Evolutionary conservation across 23 red algal species (phyloP).

Genomic region (Cyanidiococcus yangmingshanensis): DNA sequence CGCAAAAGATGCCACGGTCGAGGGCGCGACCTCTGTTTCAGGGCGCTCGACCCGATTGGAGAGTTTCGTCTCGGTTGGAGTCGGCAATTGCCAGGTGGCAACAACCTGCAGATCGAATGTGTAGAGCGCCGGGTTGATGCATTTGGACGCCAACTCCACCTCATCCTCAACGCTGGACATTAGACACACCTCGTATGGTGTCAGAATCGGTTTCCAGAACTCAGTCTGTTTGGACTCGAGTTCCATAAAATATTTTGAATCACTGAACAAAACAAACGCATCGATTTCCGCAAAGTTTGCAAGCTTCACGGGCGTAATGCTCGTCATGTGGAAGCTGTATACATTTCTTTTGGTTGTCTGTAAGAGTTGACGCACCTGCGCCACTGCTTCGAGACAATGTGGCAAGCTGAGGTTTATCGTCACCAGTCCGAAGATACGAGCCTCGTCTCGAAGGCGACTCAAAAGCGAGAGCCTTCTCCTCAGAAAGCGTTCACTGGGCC

Average conservation of each 20-base stretch:
- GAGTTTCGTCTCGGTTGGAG: not conserved
- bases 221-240: slow-evolving; percentile 31
- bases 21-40: not conserved
- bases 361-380: slow-evolving; percentile 34
- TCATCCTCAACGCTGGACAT: slow-evolving; percentile 37
- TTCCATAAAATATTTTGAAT: slow-evolving; percentile 26
- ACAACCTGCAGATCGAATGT: slow-evolving; percentile 38
- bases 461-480: not conserved
- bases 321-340: slow-evolving; percentile 71
- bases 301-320: slow-evolving; percentile 53
- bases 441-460: not conserved
- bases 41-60: no score
- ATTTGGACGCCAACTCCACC: slow-evolving; percentile 1
- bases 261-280: slow-evolving; percentile 64
- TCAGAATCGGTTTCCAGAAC: slow-evolving; percentile 56
- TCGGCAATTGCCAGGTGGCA: slow-evolving; percentile 14
- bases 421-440: slow-evolving; percentile 42
- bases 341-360: slow-evolving; percentile 18
- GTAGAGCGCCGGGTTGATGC: slow-evolving; percentile 24
- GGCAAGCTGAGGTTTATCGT: slow-evolving; percentile 39
- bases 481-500: not conserved
- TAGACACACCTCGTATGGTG: slow-evolving; percentile 54
- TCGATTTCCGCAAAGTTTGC: slow-evolving; percentile 86
- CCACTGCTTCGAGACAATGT: slow-evolving; percentile 34
- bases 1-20: not conserved